Evolutionary conservation across 768 basidiomycete genomes (phyloP).

Genomic region (Suillus subluteus): DNA sequence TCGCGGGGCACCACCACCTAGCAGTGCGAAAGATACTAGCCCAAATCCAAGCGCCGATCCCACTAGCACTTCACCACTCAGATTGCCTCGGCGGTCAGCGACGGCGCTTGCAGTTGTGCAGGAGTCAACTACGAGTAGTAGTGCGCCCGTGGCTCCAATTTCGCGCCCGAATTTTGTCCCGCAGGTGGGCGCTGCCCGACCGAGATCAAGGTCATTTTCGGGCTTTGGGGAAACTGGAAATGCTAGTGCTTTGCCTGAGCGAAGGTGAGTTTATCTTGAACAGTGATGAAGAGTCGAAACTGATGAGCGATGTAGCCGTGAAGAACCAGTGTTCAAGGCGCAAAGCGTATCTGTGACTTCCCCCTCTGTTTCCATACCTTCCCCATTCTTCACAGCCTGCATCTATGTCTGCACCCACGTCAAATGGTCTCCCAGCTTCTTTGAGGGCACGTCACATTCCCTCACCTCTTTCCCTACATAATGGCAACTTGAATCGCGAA

Average conservation of each 20-base stretch:
- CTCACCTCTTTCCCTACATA: conserved; percentile 23
- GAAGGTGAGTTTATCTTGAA: conserved; percentile 22
- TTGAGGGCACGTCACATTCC: conserved; percentile 24
- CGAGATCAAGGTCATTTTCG: conserved; percentile 75
- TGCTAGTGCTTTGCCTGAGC: conserved; percentile 8
- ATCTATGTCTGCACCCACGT: conserved; percentile 7
- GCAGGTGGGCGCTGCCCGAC: conserved; percentile 49
- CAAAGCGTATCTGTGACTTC: not conserved
- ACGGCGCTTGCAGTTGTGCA: conserved; percentile 6
- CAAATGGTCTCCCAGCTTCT: conserved; percentile 21
- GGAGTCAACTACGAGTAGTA: conserved; percentile 5
- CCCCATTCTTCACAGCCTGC: not conserved
- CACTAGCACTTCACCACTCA: conserved; percentile 5
- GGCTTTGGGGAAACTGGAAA: conserved; percentile 52
- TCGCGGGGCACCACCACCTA: not conserved
- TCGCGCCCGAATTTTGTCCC: conserved; percentile 71
- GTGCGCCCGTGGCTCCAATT: conserved; percentile 31
- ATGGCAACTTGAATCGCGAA: conserved; percentile 12
- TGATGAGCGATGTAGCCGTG: conserved; percentile 20
- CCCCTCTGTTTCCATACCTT: conserved; percentile 4
- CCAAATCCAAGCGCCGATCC: not conserved
- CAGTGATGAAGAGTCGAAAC: conserved; percentile 11
- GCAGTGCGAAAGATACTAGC: not conserved
- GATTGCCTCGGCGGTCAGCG: conserved; percentile 25
- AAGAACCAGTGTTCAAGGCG: conserved; percentile 25